Evolutionary conservation across 164 flowering plant genomes (phyloP).

Genomic region (Vitis rotundifolia): DNA sequence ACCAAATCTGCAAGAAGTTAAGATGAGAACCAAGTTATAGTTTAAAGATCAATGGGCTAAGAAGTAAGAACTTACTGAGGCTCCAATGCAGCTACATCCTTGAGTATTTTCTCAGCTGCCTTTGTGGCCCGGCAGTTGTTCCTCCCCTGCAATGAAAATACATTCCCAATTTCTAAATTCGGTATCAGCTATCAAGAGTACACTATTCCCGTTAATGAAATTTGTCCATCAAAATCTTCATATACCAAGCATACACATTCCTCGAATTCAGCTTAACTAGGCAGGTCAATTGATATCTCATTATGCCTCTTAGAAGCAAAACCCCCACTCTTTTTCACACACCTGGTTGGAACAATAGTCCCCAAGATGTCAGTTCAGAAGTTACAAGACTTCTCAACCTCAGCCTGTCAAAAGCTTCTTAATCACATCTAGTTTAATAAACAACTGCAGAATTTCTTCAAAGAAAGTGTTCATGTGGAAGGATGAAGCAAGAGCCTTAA

Average conservation of each 20-base stretch:
- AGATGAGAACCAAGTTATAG: too few species aligned
- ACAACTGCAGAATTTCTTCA: conserved; percentile 38
- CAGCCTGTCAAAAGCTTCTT: conserved; percentile 9
- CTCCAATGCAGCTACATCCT: too few species aligned
- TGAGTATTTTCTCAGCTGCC: conserved; percentile 61
- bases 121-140: conserved; percentile 56
- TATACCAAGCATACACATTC: conserved; percentile 74
- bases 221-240: conserved; percentile 65
- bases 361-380: conserved; percentile 13
- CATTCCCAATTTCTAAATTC: conserved; percentile 33
- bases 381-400: conserved; percentile 1
- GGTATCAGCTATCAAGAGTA: conserved; percentile 52
- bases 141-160: conserved; percentile 37
- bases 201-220: conserved; percentile 50
- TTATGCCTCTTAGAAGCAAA: conserved; percentile 33
- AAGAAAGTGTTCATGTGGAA: conserved; percentile 46
- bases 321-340: too few species aligned
- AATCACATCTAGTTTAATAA: too few species aligned
- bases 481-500: conserved; percentile 40
- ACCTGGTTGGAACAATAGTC: too few species aligned
- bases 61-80: too few species aligned
- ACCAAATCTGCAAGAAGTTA: too few species aligned
- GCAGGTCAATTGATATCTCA: conserved; percentile 52
- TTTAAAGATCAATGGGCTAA: too few species aligned
- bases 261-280: conserved; percentile 60